These are phyloP conservation scores for Psidium friedrichsthalianum DNA, from an alignment of 345 rosid species.

Conservation along the genomic window DNA sequence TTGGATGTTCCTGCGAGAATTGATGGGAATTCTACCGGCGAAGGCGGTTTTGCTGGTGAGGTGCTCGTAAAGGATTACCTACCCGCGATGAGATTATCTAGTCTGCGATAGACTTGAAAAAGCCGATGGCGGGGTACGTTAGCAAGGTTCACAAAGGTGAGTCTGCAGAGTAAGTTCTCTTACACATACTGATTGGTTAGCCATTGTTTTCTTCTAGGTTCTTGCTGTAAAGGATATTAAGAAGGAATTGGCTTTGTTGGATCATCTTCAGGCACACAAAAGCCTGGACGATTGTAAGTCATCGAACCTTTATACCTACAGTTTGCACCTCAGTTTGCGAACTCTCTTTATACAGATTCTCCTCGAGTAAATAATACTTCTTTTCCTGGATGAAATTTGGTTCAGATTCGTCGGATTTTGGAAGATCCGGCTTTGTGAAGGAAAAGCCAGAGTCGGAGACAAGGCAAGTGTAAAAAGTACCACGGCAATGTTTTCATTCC, in stretches of 20 bases:
- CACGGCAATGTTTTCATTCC: background rate
- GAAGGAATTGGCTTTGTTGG: conserved; percentile 56
- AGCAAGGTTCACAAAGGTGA: background rate
- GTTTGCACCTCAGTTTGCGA: background rate
- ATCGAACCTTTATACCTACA: background rate
- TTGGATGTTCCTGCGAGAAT: conserved; percentile 5
- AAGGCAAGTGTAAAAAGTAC: conserved; percentile 24
- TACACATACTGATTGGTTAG: background rate
- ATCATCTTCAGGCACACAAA: conserved; percentile 39
- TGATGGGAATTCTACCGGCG: conserved; percentile 24
- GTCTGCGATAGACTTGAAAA: conserved; percentile 62
- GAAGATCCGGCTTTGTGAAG: conserved; percentile 48
- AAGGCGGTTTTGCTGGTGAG: conserved; percentile 1
- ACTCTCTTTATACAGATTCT: background rate
- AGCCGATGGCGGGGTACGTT: conserved; percentile 45
- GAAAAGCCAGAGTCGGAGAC: conserved; percentile 50
- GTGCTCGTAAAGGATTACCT: conserved; percentile 54
- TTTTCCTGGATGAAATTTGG: background rate
- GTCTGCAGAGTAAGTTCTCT: background rate
- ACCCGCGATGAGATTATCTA: conserved; percentile 66
- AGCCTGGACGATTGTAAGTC: conserved; percentile 69
- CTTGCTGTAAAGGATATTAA: conserved; percentile 73
- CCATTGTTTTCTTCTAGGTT: conserved; percentile 37
- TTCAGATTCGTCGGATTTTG: conserved; percentile 59
- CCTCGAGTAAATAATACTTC: background rate